Percentiles rank a stretch among this genome's conserved stretches.
These are phyloP conservation scores for Pisolithus albus DNA, from an alignment of 768 basidiomycete species.

Conservation along the genomic window DNA sequence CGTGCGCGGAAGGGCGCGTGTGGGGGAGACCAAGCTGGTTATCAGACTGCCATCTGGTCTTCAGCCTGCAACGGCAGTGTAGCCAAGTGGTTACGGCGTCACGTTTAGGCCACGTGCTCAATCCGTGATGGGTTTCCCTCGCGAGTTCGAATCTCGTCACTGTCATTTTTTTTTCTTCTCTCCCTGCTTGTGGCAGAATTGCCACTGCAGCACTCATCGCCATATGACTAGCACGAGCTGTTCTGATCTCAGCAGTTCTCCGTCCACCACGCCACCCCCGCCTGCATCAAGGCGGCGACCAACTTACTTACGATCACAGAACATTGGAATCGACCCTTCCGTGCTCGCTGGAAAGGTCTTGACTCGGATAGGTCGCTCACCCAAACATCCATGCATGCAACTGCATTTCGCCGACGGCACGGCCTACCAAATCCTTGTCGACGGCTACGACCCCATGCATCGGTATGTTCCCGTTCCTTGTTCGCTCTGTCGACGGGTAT, in stretches of 20 bases:
- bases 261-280: slow-evolving; percentile 12
- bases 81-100: slow-evolving; percentile 57
- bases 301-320: slow-evolving; percentile 26
- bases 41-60: too few relatives aligned
- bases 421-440: slow-evolving; percentile 47
- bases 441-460: slow-evolving; percentile 53
- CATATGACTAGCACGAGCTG: background rate
- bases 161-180: slow-evolving; percentile 32
- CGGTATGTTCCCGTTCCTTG: slow-evolving; percentile 17
- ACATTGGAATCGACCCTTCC: slow-evolving; percentile 34
- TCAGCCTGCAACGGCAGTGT: slow-evolving; percentile 34
- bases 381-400: slow-evolving; percentile 41
- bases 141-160: slow-evolving; percentile 58
- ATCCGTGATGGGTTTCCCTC: slow-evolving; percentile 53
- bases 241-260: slow-evolving; percentile 9
- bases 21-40: too few relatives aligned
- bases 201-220: too few relatives aligned
- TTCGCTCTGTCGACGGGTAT: background rate
- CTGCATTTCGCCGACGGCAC: slow-evolving; percentile 40
- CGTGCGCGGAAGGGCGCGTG: too few relatives aligned
- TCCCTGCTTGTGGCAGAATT: too few relatives aligned
- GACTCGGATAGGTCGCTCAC: slow-evolving; percentile 34
- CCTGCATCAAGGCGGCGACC: slow-evolving; percentile 26
- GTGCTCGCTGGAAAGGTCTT: slow-evolving; percentile 40
- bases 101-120: slow-evolving; percentile 41